Conservation (phyloP, 306 rosid genomes). For the Alnus rubra region DNA sequence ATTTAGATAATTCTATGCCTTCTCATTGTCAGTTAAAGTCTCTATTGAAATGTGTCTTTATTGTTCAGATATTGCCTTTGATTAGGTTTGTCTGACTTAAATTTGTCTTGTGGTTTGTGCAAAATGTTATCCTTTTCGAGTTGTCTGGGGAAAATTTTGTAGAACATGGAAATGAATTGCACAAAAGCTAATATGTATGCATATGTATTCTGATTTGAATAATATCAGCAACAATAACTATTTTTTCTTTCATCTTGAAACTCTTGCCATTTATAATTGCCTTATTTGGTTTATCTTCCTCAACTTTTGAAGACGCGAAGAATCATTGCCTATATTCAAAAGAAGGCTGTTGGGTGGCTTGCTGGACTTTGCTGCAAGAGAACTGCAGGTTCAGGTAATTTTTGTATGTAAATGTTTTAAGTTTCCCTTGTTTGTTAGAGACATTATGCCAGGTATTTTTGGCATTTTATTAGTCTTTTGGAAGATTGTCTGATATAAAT, state of each 20-base stretch:
- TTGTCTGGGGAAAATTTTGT: constrained; percentile 11
- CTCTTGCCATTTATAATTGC: constrained; percentile 12
- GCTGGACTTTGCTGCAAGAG: constrained; percentile 86
- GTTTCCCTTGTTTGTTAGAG: constrained; percentile 17
- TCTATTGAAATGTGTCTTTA: constrained; percentile 3
- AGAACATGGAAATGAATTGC: constrained; percentile 23
- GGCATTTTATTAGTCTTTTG: not conserved
- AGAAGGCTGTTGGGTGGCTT: constrained; percentile 87
- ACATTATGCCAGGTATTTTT: not conserved
- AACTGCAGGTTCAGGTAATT: constrained; percentile 87
- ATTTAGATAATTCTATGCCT: not conserved
- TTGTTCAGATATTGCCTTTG: not conserved
- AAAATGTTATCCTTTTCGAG: constrained; percentile 9
- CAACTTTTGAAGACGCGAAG: constrained; percentile 79
- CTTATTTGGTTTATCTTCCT: constrained; percentile 36
- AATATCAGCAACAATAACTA: constrained; percentile 16
- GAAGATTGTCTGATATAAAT: not conserved
- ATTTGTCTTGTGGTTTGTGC: not conserved
- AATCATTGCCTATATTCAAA: constrained; percentile 85
- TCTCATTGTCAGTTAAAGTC: not conserved
- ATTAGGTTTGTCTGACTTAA: not conserved
- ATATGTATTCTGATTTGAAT: constrained; percentile 12
- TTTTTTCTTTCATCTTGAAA: constrained; percentile 14
- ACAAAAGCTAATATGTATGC: constrained; percentile 7
- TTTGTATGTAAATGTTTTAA: constrained; percentile 12